Conservation (phyloP, 257 asterid genomes). For the Nicotiana attenuata region DNA sequence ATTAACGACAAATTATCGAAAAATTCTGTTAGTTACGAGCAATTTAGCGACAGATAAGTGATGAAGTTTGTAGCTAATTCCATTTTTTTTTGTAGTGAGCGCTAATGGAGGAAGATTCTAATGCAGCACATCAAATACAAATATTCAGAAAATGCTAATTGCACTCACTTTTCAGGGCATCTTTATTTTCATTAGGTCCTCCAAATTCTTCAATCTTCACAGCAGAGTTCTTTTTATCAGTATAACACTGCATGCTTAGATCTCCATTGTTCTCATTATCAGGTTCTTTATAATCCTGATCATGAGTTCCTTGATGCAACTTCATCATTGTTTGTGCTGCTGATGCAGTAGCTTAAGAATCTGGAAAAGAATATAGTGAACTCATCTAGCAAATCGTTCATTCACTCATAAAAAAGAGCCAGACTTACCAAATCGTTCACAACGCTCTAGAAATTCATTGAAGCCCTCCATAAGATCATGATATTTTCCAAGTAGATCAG, state of each 20-base stretch:
- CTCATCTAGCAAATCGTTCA: conserved; percentile 73
- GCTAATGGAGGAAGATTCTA: background rate
- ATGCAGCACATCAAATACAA: background rate
- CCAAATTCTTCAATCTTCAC: conserved; percentile 65
- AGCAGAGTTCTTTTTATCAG: conserved; percentile 61
- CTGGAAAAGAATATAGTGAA: conserved; percentile 89
- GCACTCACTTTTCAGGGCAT: conserved; percentile 73
- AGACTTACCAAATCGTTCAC: conserved; percentile 69
- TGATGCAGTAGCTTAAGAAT: conserved; percentile 59
- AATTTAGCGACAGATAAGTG: too few species aligned
- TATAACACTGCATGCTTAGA: conserved; percentile 45
- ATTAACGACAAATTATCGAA: too few species aligned
- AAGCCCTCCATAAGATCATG: conserved; percentile 92
- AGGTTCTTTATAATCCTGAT: conserved; percentile 57
- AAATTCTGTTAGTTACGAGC: too few species aligned
- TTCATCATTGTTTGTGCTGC: conserved; percentile 53
- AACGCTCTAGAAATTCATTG: conserved; percentile 71
- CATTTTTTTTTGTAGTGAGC: too few species aligned
- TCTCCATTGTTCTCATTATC: conserved; percentile 62
- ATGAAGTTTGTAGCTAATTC: too few species aligned
- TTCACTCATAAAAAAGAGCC: background rate
- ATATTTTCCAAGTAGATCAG: conserved; percentile 74
- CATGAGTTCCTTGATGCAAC: conserved; percentile 67
- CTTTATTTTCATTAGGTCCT: conserved; percentile 65
- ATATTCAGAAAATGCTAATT: background rate